A percentile compares a stretch with the other conserved stretches of the same genome.
These are phyloP conservation scores for Craterostigma plantagineum DNA, from an alignment of 257 asterid genomes.

Conservation along the genomic window DNA sequence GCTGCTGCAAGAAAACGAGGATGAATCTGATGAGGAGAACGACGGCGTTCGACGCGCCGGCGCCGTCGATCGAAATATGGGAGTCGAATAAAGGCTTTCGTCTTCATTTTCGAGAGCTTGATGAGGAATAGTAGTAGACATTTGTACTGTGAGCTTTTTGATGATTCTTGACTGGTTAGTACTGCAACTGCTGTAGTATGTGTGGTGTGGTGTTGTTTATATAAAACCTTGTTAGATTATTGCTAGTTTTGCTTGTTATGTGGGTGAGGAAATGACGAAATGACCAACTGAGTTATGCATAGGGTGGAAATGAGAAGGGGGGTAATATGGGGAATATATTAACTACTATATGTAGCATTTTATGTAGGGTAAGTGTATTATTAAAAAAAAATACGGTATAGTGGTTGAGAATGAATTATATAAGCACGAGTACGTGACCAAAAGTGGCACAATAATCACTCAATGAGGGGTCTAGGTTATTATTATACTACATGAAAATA, in stretches of 20 bases:
- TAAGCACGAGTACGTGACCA: no score
- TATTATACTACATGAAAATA: no score
- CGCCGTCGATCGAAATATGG: slow-evolving; percentile 13
- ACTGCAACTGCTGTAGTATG: background rate
- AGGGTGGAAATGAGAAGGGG: background rate
- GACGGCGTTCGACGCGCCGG: slow-evolving; percentile 20
- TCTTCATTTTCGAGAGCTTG: slow-evolving; percentile 8
- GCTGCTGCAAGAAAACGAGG: slow-evolving; percentile 9
- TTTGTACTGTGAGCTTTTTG: no score
- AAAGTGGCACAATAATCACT: no score
- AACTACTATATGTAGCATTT: no score
- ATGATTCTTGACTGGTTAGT: background rate
- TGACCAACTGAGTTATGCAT: background rate
- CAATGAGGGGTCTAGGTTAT: no score
- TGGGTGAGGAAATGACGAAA: background rate
- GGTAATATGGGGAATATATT: no score
- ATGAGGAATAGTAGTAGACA: background rate
- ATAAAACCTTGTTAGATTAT: background rate
- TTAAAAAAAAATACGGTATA: no score
- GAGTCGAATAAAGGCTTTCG: slow-evolving; percentile 14
- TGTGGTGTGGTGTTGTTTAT: background rate
- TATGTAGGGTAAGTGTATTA: no score
- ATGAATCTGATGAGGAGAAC: slow-evolving; percentile 16
- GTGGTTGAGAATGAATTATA: no score
- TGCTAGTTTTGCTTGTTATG: background rate